phyloP scores from a whole-genome alignment of 2,329 filamentous ascomycete genomes.

The Exophiala viscosa region DNA sequence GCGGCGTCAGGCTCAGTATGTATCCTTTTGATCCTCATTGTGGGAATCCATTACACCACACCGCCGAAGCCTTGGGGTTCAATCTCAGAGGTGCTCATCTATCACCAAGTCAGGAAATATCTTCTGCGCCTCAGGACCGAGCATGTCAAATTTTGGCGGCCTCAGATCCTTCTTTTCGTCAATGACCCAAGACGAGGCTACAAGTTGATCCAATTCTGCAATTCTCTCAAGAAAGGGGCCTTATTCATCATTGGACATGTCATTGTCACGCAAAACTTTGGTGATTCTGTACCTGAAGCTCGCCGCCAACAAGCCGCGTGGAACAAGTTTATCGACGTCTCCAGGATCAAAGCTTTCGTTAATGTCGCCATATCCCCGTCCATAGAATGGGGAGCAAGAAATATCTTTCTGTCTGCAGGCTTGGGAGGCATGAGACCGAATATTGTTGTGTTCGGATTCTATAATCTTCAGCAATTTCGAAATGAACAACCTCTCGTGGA shows the following conservation, averaged over 20 bases:
- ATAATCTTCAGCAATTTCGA: conserved; percentile 73
- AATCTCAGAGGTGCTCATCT: conserved; percentile 83
- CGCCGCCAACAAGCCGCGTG: conserved; percentile 75
- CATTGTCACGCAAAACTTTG: conserved; percentile 80
- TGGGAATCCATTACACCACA: conserved; percentile 79
- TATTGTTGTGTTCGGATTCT: conserved; percentile 76
- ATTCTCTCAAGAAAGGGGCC: conserved; percentile 82
- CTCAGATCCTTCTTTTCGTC: conserved; percentile 78
- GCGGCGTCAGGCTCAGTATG: conserved; percentile 74
- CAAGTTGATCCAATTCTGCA: conserved; percentile 84
- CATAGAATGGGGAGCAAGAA: conserved; percentile 79
- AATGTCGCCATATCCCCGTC: conserved; percentile 79
- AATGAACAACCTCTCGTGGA: conserved; percentile 56
- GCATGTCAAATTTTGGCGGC: conserved; percentile 91
- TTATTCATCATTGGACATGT: conserved; percentile 84
- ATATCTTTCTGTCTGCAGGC: conserved; percentile 75
- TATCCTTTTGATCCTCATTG: conserved; percentile 70
- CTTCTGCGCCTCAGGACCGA: conserved; percentile 77
- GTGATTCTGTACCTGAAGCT: conserved; percentile 72
- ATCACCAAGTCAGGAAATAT: conserved; percentile 84
- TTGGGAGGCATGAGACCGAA: conserved; percentile 86
- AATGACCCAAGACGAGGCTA: conserved; percentile 79
- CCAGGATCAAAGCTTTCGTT: conserved; percentile 82
- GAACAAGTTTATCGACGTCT: conserved; percentile 83
- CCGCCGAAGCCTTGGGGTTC: conserved; percentile 80